These are phyloP conservation scores for Dioscorea dumetorum DNA, from an alignment of 106 monocot species.

Conservation along the genomic window DNA sequence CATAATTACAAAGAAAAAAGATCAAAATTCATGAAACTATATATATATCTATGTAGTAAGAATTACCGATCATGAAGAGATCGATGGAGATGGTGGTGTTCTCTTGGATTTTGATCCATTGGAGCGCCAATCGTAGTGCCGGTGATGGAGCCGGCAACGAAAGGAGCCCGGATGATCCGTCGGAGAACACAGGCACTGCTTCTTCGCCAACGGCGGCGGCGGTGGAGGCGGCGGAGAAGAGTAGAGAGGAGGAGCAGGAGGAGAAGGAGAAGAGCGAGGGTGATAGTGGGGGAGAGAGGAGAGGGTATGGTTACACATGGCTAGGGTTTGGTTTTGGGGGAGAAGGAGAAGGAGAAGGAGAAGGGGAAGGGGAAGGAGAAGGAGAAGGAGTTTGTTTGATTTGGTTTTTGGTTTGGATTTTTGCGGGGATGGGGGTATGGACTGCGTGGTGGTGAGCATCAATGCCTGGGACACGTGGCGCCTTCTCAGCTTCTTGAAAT, in stretches of 20 bases:
- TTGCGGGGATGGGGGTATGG: too few species aligned
- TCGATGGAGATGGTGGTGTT: too few species aligned
- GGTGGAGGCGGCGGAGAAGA: background rate
- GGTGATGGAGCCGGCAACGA: background rate
- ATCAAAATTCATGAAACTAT: too few species aligned
- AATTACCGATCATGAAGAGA: too few species aligned
- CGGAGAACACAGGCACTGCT: background rate
- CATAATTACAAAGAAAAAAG: too few species aligned
- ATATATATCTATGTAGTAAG: too few species aligned
- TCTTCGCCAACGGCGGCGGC: background rate
- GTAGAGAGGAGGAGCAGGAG: background rate
- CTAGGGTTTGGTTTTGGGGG: background rate
- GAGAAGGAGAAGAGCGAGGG: background rate
- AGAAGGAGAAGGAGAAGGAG: conserved; percentile 1
- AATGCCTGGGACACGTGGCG: too few species aligned
- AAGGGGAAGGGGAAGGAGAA: background rate
- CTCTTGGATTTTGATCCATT: too few species aligned
- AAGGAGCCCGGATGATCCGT: background rate
- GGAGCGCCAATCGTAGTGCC: background rate
- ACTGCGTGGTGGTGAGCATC: too few species aligned
- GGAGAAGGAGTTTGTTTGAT: background rate
- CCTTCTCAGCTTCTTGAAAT: too few species aligned
- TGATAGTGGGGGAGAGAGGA: background rate
- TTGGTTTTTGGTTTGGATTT: too few species aligned
- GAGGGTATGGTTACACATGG: background rate